These are phyloP conservation scores for Teunomyces aglyptinius DNA, from an alignment of 805 yeast genomes.

Conservation along the genomic window DNA sequence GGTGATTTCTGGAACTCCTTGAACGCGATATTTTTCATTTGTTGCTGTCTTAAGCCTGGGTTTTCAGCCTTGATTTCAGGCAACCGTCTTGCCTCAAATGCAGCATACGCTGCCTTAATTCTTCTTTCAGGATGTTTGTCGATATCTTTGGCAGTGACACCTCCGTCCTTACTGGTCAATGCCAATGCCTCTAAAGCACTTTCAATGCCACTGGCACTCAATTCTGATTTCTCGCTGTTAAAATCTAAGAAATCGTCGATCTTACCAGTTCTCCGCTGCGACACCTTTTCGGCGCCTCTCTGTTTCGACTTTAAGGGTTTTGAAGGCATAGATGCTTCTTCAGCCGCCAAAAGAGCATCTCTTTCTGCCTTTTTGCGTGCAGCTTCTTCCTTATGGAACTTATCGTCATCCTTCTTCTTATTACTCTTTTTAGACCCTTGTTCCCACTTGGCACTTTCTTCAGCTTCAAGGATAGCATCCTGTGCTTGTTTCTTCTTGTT, in stretches of 20 bases:
- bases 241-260: constrained; percentile 66
- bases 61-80: constrained; percentile 73
- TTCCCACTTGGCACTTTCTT: constrained; percentile 66
- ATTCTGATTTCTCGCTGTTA: constrained; percentile 47
- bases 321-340: constrained; percentile 61
- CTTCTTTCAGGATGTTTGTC: constrained; percentile 90
- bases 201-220: constrained; percentile 74
- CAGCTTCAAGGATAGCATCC: constrained; percentile 45
- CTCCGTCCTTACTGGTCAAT: constrained; percentile 56
- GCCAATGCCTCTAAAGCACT: constrained; percentile 76
- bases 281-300: constrained; percentile 68
- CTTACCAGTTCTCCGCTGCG: constrained; percentile 57
- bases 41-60: constrained; percentile 79
- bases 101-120: constrained; percentile 74
- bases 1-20: constrained; percentile 81
- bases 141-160: constrained; percentile 58
- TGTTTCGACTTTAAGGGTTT: constrained; percentile 53
- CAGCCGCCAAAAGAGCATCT: constrained; percentile 62
- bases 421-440: constrained; percentile 68
- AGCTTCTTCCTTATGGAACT: constrained; percentile 71
- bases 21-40: constrained; percentile 66
- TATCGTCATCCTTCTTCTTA: constrained; percentile 68
- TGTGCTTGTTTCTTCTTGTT: constrained; percentile 53
- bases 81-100: constrained; percentile 66
- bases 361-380: constrained; percentile 80